A percentile compares a stretch with the other conserved stretches of the same genome.
Conservation (phyloP, 2,329 filamentous ascomycete species). For the Botrytis pseudocinerea region DNA sequence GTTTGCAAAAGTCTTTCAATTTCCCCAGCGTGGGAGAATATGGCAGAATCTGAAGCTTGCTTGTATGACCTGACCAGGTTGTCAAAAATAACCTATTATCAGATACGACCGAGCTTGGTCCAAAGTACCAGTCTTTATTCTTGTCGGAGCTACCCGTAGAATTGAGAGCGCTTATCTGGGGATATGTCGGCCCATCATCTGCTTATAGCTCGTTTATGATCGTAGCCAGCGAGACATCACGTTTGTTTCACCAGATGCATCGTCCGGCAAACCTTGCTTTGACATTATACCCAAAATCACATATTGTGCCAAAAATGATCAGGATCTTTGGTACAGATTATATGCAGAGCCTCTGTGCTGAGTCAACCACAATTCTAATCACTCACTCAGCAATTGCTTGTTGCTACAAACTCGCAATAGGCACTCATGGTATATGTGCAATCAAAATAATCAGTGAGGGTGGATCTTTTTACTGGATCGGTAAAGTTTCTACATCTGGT, state of each 20-base stretch:
- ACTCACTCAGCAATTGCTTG: neutral
- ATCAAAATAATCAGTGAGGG: neutral
- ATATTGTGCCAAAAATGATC: neutral
- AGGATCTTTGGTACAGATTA: neutral
- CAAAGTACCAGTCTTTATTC: neutral
- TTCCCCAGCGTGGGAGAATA: neutral
- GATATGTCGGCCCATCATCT: neutral
- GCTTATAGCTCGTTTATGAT: neutral
- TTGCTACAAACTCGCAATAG: neutral
- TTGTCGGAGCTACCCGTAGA: neutral
- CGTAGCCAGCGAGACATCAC: neutral
- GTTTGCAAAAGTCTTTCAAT: neutral
- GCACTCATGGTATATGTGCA: neutral
- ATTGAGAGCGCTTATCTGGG: neutral
- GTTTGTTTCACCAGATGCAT: neutral
- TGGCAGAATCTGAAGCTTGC: neutral
- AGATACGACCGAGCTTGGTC: neutral
- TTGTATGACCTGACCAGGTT: neutral
- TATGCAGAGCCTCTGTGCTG: neutral
- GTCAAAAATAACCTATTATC: neutral
- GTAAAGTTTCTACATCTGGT: neutral
- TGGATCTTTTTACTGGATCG: neutral
- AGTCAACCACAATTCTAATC: neutral
- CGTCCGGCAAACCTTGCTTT: neutral
- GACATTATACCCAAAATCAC: neutral